Percentiles rank a stretch among this genome's conserved stretches.
phyloP scores from a whole-genome alignment of 1,139 yeast genomes.

The Yarrowia galli region DNA sequence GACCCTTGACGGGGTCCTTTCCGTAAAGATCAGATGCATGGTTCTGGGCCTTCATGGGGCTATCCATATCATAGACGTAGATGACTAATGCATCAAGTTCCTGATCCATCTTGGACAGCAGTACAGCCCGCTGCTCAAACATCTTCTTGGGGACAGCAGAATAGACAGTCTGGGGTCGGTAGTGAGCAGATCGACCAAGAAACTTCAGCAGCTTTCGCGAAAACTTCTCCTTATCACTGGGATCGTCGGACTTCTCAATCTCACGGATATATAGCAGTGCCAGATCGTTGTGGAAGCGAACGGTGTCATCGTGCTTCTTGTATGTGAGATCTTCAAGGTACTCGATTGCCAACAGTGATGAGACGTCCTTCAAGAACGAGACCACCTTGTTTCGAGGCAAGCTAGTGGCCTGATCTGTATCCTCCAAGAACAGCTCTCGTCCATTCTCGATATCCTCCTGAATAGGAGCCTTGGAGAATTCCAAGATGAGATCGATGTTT shows the following conservation, averaged over 20 bases:
- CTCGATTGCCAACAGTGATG: conserved; percentile 54
- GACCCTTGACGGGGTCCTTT: conserved; percentile 54
- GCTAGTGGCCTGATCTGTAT: conserved; percentile 66
- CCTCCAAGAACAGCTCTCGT: conserved; percentile 69
- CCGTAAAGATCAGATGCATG: conserved; percentile 64
- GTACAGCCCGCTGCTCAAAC: conserved; percentile 60
- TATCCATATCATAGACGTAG: conserved; percentile 64
- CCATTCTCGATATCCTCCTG: conserved; percentile 54
- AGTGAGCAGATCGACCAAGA: conserved; percentile 47
- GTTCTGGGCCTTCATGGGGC: conserved; percentile 63
- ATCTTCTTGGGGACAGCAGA: conserved; percentile 48
- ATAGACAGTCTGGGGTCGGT: conserved; percentile 51
- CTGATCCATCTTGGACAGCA: conserved; percentile 66
- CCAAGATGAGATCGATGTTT: conserved; percentile 62
- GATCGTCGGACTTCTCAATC: conserved; percentile 43
- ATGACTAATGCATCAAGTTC: conserved; percentile 72
- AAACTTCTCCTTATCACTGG: conserved; percentile 41
- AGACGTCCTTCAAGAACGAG: conserved; percentile 52
- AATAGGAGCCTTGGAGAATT: conserved; percentile 66
- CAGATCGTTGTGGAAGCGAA: conserved; percentile 60
- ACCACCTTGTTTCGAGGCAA: conserved; percentile 64
- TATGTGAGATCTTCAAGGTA: conserved; percentile 71
- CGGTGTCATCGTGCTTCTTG: conserved; percentile 55
- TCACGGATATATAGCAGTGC: conserved; percentile 62
- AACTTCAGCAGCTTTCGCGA: conserved; percentile 47